Evolutionary conservation across 345 rosid genomes (phyloP), one percentile per base, ranked within the genome.

Genomic region (Euclidium syriacum): DNA sequence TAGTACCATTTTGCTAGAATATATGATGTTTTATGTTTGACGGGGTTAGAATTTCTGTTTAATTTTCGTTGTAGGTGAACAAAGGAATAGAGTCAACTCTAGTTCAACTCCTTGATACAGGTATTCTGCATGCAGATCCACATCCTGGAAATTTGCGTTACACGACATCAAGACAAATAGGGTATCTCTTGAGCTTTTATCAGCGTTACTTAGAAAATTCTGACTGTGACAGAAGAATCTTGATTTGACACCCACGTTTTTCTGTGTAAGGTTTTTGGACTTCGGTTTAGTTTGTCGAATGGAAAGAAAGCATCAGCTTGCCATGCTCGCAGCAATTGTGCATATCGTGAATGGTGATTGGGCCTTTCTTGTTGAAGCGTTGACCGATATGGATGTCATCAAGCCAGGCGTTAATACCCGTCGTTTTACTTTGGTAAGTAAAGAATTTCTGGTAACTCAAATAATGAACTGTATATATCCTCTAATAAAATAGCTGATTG

Each of bases 101-200:
- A n/a, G 83, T 87, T 64, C 98, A 91, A 70, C 95, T 91, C 64
- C 95, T 91, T 52, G 98, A 86, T 68, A 88, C 96, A 58, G 98
- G 98, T 44, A 68, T 91, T 52, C 73, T 91, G 80, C 98, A 91
- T 83, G 98, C 96, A 58, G 98, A 91, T 75, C 95, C 98, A 35
- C 98, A 91, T 82, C 83, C 98, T 59, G 98, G 98, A 75, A 91
- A 91, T 76, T 64, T 91, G 75, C 96, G 87, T 10, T 91, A 88
- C 76, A 79, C 81, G 7, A 40, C 90, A 72, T 80, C 96, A 18
- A 86, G 91, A 79, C 85, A 83, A 68, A 79, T 91, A 77, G 96
- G 95, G 98, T 91, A 88, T 39, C 6, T 20, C 73, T 35, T 38
- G 8, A 32, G 22, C 60, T 49, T 59, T 52, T 59, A 25, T 42